Conservation (phyloP, 192 early-diverging fungal genomes). For the Ramicandelaber brevisporus region DNA sequence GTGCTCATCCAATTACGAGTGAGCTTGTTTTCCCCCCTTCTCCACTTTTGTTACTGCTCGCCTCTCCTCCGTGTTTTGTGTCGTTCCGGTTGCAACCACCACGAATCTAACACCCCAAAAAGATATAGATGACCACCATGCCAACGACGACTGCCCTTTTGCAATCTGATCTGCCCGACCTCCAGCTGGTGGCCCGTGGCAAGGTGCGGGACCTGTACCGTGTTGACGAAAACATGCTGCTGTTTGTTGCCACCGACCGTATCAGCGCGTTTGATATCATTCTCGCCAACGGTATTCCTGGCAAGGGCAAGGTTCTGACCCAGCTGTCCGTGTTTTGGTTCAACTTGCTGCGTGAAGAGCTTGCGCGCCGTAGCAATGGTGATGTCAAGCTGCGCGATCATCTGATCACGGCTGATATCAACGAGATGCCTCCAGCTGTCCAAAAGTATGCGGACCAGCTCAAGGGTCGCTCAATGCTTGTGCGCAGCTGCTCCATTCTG, state of each 20-base stretch:
- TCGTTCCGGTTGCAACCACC: too few relatives aligned
- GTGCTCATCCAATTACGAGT: too few relatives aligned
- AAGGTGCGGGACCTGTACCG: slow-evolving; percentile 96
- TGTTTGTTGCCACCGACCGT: slow-evolving; percentile 95
- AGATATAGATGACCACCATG: too few relatives aligned
- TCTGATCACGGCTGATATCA: slow-evolving; percentile 78
- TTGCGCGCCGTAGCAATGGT: too few relatives aligned
- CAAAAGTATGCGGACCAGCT: slow-evolving; percentile 77
- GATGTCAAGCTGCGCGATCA: slow-evolving; percentile 95
- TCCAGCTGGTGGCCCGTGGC: slow-evolving; percentile 79
- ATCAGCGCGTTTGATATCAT: slow-evolving; percentile 97
- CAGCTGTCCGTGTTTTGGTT: slow-evolving; percentile 95
- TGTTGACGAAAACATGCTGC: slow-evolving; percentile 55
- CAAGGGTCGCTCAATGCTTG: slow-evolving; percentile 72
- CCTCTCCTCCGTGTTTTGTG: too few relatives aligned
- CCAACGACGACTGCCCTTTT: slow-evolving; percentile 13
- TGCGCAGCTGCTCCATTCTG: slow-evolving; percentile 71
- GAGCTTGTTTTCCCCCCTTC: too few relatives aligned
- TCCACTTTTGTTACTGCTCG: too few relatives aligned
- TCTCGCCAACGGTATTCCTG: slow-evolving; percentile 89
- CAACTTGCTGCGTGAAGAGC: slow-evolving; percentile 51
- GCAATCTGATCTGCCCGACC: slow-evolving; percentile 63
- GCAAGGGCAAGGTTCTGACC: slow-evolving; percentile 95
- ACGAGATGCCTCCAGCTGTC: slow-evolving; percentile 68
- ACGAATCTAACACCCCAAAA: too few relatives aligned